Conservation (phyloP, 257 asterid genomes). For the Thymus mandschuricus region DNA sequence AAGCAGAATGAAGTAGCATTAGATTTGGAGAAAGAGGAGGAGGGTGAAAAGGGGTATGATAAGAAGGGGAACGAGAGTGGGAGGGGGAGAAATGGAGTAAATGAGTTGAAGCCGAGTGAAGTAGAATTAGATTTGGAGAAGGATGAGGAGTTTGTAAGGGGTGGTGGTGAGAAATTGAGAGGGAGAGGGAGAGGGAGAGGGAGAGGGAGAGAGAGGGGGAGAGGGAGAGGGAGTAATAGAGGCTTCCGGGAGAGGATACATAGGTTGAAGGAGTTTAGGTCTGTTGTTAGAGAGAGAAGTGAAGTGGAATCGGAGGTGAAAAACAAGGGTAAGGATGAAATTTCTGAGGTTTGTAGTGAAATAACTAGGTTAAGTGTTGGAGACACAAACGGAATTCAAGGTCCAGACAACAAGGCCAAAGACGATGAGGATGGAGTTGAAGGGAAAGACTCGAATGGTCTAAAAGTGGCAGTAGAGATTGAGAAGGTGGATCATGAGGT, state of each 20-base stretch:
- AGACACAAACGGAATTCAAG: background rate
- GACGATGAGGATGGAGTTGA: constrained; percentile 19
- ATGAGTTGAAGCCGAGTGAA: too few species aligned
- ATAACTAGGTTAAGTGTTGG: constrained; percentile 13
- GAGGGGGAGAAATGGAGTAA: background rate
- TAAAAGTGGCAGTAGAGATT: constrained; percentile 14
- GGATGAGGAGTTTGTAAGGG: too few species aligned
- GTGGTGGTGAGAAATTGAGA: too few species aligned
- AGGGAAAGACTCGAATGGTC: constrained; percentile 24
- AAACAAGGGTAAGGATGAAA: constrained; percentile 25
- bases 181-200: too few species aligned
- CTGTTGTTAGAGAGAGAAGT: background rate
- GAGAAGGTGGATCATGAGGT: constrained; percentile 21
- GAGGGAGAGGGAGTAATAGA: too few species aligned
- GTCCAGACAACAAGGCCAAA: background rate
- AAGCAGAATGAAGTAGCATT: constrained; percentile 20
- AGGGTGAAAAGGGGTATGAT: constrained; percentile 9
- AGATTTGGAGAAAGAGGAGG: constrained; percentile 20
- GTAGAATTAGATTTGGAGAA: too few species aligned
- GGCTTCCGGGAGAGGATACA: background rate
- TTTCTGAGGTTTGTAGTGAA: constrained; percentile 22
- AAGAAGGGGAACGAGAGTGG: background rate
- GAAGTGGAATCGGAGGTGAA: constrained; percentile 3
- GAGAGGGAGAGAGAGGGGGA: too few species aligned
- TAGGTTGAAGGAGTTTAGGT: background rate